Base-by-base conservation (phyloP, 257 asterid genomes). In the Ilex asprella region DNA sequence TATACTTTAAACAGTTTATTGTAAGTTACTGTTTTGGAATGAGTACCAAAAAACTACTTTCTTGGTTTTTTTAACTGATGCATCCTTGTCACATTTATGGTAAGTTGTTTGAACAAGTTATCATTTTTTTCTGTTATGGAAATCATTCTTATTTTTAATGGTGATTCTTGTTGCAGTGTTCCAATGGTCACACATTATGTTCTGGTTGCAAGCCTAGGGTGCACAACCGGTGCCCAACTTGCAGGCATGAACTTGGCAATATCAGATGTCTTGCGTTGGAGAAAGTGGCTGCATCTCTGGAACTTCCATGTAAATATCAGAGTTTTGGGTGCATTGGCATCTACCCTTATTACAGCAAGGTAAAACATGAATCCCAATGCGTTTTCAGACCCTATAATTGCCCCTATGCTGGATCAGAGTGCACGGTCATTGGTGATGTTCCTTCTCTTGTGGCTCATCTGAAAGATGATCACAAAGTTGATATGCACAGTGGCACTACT, bases 401-500 rank as follows among this genome's bases (percentile, higher is more conserved):
- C 63, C 82, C 82, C 7, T 77, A 77, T 54, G 82, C 82, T 9
- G 79, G 82, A 15, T 77, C 82, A 13, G 82, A 77, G 62, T 77
- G 82, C 70, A 63, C 76, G 6, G 73, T 73, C 31, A 47, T 70
- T 39, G 82, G 82, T 61, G 82, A 77, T 61, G 73, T 77, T 55
- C 82, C 82, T 14, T 70, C 50, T 69, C 76, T 77, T 16, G 82
- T 77, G 67, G 69, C 49, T 64, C 82, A 77, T 73, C 62, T 77
- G 67, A 77, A 77, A 70, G 82, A 69, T 16, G 82, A 77, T 60
- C 82, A 77, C 76, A 73, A 73, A 61, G 82, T 77, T 16, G 82
- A 76, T 64, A 73, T 76, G 82, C 82, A 77, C 21, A 73, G 66
- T 39, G 82, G 82, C 39, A 73, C 76, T 27, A 70, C 82, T 64